Conservation (phyloP, 306 rosid species). For the Ceratonia siliqua region DNA sequence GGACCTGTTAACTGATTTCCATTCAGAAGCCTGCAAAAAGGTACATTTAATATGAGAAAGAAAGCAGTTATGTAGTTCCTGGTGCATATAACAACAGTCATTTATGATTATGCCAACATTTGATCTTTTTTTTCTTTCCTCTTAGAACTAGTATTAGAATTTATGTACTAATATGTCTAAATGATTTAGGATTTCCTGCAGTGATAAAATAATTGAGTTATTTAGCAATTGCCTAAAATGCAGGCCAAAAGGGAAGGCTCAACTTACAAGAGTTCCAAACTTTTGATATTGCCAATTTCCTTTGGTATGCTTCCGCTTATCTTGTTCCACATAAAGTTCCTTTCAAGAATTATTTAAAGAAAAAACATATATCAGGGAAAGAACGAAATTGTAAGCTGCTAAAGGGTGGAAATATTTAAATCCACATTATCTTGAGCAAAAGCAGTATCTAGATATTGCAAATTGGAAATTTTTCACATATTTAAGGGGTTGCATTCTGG, state of each 20-base stretch:
- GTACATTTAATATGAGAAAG: slow-evolving; percentile 13
- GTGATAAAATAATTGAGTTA: slow-evolving; percentile 11
- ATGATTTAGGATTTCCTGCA: slow-evolving; percentile 3
- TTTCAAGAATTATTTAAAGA: slow-evolving; percentile 42
- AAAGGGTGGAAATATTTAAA: slow-evolving; percentile 16
- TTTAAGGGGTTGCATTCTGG: background rate
- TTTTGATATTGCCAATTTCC: slow-evolving; percentile 74
- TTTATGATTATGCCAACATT: background rate
- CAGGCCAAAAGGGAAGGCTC: slow-evolving; percentile 15
- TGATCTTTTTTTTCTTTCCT: background rate
- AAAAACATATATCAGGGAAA: slow-evolving; percentile 35
- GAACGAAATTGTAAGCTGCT: slow-evolving; percentile 29
- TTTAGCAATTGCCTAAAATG: slow-evolving; percentile 13
- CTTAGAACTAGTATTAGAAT: background rate
- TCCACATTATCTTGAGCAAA: slow-evolving; percentile 9
- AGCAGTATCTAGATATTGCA: slow-evolving; percentile 5
- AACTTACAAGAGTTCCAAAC: slow-evolving; percentile 82
- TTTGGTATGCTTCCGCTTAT: slow-evolving; percentile 80
- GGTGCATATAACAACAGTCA: background rate
- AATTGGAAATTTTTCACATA: slow-evolving; percentile 2
- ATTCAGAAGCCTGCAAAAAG: slow-evolving; percentile 68
- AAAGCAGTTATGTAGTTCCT: background rate
- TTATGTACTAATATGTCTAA: slow-evolving; percentile 4
- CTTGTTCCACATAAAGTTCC: slow-evolving; percentile 94
- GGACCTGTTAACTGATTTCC: slow-evolving; percentile 77